These are phyloP conservation scores for Trametes punicea DNA, from an alignment of 768 basidiomycete genomes.

Conservation along the genomic window DNA sequence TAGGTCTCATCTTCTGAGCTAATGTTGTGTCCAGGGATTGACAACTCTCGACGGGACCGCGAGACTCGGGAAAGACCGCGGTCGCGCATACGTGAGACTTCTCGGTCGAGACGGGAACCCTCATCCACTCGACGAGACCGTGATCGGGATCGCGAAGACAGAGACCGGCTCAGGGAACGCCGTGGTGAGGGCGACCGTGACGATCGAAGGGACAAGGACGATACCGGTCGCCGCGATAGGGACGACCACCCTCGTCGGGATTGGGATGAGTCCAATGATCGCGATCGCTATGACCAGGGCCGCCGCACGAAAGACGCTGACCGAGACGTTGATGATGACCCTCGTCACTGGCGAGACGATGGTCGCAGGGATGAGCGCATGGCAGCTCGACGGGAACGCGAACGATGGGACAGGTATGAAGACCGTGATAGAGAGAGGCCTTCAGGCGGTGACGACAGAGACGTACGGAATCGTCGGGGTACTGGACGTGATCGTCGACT, in stretches of 20 bases:
- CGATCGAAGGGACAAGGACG: conserved; percentile 34
- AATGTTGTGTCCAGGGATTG: conserved; percentile 38
- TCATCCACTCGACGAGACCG: conserved; percentile 46
- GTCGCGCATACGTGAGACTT: conserved; percentile 62
- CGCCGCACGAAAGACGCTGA: conserved; percentile 40
- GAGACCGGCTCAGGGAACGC: conserved; percentile 31
- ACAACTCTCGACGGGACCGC: conserved; percentile 55
- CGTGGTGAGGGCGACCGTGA: conserved; percentile 32
- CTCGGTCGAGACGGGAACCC: conserved; percentile 54
- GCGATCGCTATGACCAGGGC: conserved; percentile 40
- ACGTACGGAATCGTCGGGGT: conserved; percentile 56
- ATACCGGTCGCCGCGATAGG: conserved; percentile 30
- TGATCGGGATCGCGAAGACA: conserved; percentile 45
- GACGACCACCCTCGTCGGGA: conserved; percentile 29
- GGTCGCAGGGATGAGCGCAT: conserved; percentile 77
- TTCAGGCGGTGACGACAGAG: conserved; percentile 58
- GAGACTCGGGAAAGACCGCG: conserved; percentile 63
- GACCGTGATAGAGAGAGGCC: conserved; percentile 43
- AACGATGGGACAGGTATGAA: conserved; percentile 38
- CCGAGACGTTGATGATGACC: conserved; percentile 60
- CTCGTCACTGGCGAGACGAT: conserved; percentile 78
- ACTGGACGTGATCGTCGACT: conserved; percentile 60
- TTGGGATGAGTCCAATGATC: conserved; percentile 32
- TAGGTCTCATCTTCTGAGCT: neutral
- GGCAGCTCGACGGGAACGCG: conserved; percentile 56